A percentile compares a stretch with the other conserved stretches of the same genome.
Conservation (phyloP, 2,329 filamentous ascomycete species). For the Colletotrichum sp. region DNA sequence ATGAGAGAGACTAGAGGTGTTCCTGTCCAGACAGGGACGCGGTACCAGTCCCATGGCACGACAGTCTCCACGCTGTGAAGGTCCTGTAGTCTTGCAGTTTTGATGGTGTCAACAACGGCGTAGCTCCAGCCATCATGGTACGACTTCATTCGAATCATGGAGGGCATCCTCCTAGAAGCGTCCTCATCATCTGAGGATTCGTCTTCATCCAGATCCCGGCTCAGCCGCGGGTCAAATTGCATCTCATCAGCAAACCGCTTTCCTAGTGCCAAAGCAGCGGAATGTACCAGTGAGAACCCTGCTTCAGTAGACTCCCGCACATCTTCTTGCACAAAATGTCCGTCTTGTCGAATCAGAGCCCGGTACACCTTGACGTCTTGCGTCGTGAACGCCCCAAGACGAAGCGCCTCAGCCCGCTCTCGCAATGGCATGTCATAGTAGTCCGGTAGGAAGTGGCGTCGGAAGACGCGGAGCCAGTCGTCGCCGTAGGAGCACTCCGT, state of each 20-base stretch:
- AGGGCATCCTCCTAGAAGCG: too few relatives aligned
- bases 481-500: neutral
- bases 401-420: neutral
- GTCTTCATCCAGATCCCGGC: neutral
- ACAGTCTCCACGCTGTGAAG: accelerated
- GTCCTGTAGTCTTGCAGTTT: accelerated
- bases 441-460: neutral
- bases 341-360: neutral
- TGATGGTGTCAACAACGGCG: too few relatives aligned
- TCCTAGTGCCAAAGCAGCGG: neutral
- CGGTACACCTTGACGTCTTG: neutral
- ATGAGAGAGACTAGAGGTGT: too few relatives aligned
- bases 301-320: neutral
- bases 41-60: too few relatives aligned
- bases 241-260: neutral
- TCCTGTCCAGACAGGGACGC: too few relatives aligned
- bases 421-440: neutral
- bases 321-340: neutral
- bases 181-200: neutral
- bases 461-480: neutral
- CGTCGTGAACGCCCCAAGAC: neutral
- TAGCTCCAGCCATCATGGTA: too few relatives aligned
- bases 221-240: neutral
- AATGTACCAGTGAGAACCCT: neutral
- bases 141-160: too few relatives aligned